Percentiles rank a stretch among this genome's conserved stretches.
These are phyloP conservation scores for Crucibulum parvulum DNA, from an alignment of 1,284 basidiomycete genomes.

Conservation along the genomic window DNA sequence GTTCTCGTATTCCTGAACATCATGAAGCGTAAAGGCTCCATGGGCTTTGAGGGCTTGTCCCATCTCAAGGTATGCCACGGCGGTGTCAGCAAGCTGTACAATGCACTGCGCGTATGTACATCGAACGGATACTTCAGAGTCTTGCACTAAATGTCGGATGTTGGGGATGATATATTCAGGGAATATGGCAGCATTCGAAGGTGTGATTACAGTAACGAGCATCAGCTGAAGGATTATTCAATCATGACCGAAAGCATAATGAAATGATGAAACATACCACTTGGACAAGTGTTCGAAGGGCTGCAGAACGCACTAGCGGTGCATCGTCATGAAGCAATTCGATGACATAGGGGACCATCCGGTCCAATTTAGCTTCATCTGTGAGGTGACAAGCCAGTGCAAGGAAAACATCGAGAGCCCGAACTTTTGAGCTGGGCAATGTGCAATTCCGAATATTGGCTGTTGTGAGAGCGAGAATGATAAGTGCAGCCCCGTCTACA, in stretches of 20 bases:
- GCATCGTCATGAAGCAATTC: conserved; percentile 89
- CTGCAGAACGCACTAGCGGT: conserved; percentile 80
- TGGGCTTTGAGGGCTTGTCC: conserved; percentile 89
- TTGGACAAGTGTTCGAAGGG: conserved; percentile 85
- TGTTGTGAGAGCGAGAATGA: conserved; percentile 76
- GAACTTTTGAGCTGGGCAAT: conserved; percentile 87
- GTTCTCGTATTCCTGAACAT: conserved; percentile 78
- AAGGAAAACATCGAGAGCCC: conserved; percentile 88
- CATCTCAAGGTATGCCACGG: conserved; percentile 89
- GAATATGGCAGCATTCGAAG: conserved; percentile 88
- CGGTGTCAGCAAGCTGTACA: conserved; percentile 84
- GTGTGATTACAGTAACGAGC: conserved; percentile 87
- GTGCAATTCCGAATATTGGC: conserved; percentile 92
- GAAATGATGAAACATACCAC: conserved; percentile 60
- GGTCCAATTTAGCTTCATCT: conserved; percentile 95
- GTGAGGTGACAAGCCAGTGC: conserved; percentile 85
- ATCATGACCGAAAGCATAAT: conserved; percentile 5
- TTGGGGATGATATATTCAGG: conserved; percentile 97
- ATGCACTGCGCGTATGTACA: conserved; percentile 91
- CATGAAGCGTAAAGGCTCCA: conserved; percentile 73
- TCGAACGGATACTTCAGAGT: conserved; percentile 89
- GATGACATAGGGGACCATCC: conserved; percentile 92
- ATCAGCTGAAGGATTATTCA: conserved; percentile 63
- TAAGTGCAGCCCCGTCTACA: conserved; percentile 48
- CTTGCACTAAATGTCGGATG: conserved; percentile 81